phyloP scores from a whole-genome alignment of 176 grass and related monocot genomes.

The Bromus sterilis region DNA sequence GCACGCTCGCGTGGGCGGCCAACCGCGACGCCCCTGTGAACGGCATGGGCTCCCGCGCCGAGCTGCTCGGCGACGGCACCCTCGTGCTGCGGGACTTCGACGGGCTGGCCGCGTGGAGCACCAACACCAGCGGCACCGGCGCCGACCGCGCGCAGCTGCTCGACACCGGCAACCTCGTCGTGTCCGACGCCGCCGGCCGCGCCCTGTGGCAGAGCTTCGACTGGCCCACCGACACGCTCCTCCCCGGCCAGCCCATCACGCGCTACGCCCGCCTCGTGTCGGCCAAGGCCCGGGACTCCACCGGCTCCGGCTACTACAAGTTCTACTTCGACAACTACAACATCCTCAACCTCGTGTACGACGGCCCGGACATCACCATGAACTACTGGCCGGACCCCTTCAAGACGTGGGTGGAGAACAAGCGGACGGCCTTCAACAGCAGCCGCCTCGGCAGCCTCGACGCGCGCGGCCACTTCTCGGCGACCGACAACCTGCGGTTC shows the following conservation, averaged over 20 bases:
- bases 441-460: conserved; percentile 37
- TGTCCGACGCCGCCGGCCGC: not conserved
- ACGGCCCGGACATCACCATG: conserved; percentile 44
- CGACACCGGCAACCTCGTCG: conserved; percentile 54
- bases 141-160: conserved; percentile 30
- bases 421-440: conserved; percentile 46
- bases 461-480: conserved; percentile 26
- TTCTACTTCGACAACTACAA: conserved; percentile 60
- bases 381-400: conserved; percentile 55
- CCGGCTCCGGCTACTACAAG: conserved; percentile 35
- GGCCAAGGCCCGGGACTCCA: not conserved
- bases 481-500: conserved; percentile 37
- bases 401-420: conserved; percentile 37
- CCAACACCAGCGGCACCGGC: conserved; percentile 17
- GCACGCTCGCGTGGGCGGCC: conserved; percentile 43
- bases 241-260: conserved; percentile 45
- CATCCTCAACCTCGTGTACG: conserved; percentile 53
- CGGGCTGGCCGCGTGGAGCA: conserved; percentile 38
- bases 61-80: not conserved
- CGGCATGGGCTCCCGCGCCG: conserved; percentile 35
- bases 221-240: conserved; percentile 56
- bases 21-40: conserved; percentile 55
- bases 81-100: conserved; percentile 39
- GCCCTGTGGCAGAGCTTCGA: conserved; percentile 71
- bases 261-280: conserved; percentile 42